Evolutionary conservation across 352 stramenopile genomes (phyloP).

Genomic region (Pythium scleroteichum): DNA sequence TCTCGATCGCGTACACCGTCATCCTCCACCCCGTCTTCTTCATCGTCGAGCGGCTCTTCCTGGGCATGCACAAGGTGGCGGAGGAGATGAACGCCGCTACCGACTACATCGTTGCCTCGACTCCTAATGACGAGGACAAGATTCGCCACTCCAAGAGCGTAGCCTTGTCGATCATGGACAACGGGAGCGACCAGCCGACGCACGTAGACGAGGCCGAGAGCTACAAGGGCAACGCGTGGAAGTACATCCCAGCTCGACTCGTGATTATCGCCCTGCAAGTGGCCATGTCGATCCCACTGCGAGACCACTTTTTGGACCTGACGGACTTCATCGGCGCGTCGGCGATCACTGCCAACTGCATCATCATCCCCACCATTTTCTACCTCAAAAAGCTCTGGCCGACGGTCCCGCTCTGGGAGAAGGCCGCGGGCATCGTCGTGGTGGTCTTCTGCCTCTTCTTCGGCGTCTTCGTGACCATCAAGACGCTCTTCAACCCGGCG

Average conservation of each 20-base stretch:
- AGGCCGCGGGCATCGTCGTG: conserved; percentile 32
- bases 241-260: conserved; percentile 50
- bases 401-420: conserved; percentile 41
- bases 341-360: conserved; percentile 51
- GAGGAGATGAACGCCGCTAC: conserved; percentile 29
- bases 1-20: conserved; percentile 42
- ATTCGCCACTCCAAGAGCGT: background rate
- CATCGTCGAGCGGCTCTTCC: conserved; percentile 25
- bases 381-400: conserved; percentile 65
- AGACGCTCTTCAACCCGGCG: conserved; percentile 39
- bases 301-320: conserved; percentile 58
- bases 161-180: conserved; percentile 20
- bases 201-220: conserved; percentile 40
- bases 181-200: background rate
- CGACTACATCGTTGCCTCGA: conserved; percentile 23
- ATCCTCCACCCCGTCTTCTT: conserved; percentile 30
- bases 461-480: conserved; percentile 51
- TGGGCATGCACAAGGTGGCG: conserved; percentile 40
- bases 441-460: conserved; percentile 39
- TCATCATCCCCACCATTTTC: conserved; percentile 64
- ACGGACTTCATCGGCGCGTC: conserved; percentile 64
- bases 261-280: conserved; percentile 50
- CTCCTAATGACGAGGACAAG: conserved; percentile 15
- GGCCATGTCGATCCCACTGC: conserved; percentile 26
- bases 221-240: conserved; percentile 30